Conservation (phyloP, 768 basidiomycete genomes). For the Leccinum imitatum region DNA sequence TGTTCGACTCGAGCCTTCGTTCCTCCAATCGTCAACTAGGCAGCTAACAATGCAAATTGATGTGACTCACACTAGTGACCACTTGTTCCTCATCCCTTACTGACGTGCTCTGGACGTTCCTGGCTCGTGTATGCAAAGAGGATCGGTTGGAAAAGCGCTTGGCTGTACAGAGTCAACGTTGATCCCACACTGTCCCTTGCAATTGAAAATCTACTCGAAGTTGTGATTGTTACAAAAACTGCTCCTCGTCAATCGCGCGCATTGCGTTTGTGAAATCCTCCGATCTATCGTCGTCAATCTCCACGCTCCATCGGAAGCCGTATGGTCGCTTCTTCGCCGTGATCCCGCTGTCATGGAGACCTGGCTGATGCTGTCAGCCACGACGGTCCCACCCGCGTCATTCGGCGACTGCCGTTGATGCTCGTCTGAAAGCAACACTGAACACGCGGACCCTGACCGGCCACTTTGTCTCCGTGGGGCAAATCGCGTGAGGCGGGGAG, state of each 20-base stretch:
- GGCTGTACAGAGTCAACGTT: too few relatives aligned
- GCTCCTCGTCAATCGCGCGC: conserved; percentile 14
- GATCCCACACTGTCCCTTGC: too few relatives aligned
- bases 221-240: neutral
- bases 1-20: too few relatives aligned
- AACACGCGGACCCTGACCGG: conserved; percentile 36
- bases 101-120: too few relatives aligned
- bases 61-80: too few relatives aligned
- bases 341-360: neutral
- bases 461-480: conserved; percentile 38
- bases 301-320: conserved; percentile 5
- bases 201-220: too few relatives aligned
- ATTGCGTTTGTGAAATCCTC: conserved; percentile 25
- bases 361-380: neutral
- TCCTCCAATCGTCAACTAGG: too few relatives aligned
- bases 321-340: conserved; percentile 10
- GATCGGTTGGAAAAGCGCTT: too few relatives aligned
- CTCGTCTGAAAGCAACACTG: conserved; percentile 40
- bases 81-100: too few relatives aligned
- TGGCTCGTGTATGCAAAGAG: too few relatives aligned
- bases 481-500: conserved; percentile 47
- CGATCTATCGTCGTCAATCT: conserved; percentile 1
- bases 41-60: too few relatives aligned
- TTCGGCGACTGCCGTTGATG: conserved; percentile 23
- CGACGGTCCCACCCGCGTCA: conserved; percentile 18